These are phyloP conservation scores for Cercophora newfieldiana DNA, from an alignment of 495 filamentous ascomycete species.

Conservation along the genomic window DNA sequence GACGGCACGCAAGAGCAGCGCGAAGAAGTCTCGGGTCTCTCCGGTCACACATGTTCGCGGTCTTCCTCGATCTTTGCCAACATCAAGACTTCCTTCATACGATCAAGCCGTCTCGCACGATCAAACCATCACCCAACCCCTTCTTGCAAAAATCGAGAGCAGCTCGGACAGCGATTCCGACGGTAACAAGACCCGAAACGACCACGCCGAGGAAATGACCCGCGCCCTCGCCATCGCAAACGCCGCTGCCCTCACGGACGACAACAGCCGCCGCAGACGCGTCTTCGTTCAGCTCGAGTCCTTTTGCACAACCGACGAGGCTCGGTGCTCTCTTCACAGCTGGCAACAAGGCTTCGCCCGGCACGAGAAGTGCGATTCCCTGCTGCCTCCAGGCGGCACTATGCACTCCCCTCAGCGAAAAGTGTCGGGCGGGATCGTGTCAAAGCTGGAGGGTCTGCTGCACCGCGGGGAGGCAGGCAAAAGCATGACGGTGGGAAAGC, in stretches of 20 bases:
- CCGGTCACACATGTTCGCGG: neutral
- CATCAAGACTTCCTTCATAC: neutral
- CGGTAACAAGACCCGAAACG: neutral
- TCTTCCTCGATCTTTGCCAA: neutral
- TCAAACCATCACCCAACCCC: neutral
- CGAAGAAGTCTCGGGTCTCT: neutral
- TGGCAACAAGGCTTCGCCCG: constrained; percentile 51
- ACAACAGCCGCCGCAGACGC: constrained; percentile 44
- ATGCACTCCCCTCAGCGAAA: constrained; percentile 25
- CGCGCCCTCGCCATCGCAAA: neutral
- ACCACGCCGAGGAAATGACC: neutral
- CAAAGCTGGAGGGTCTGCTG: neutral
- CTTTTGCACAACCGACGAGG: constrained; percentile 51
- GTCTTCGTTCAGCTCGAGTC: constrained; percentile 50
- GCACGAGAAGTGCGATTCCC: constrained; percentile 15
- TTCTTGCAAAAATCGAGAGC: neutral
- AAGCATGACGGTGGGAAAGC: neutral
- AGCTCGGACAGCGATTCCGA: neutral
- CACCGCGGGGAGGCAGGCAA: neutral
- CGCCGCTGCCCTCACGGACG: constrained; percentile 24
- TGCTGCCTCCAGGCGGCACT: constrained; percentile 38
- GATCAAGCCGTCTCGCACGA: neutral
- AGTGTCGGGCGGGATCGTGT: neutral
- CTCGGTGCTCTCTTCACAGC: constrained; percentile 45
- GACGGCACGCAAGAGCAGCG: neutral